Base-by-base conservation (phyloP, 202 grass and related monocot species). In the Dendrocalamus latiflorus region DNA sequence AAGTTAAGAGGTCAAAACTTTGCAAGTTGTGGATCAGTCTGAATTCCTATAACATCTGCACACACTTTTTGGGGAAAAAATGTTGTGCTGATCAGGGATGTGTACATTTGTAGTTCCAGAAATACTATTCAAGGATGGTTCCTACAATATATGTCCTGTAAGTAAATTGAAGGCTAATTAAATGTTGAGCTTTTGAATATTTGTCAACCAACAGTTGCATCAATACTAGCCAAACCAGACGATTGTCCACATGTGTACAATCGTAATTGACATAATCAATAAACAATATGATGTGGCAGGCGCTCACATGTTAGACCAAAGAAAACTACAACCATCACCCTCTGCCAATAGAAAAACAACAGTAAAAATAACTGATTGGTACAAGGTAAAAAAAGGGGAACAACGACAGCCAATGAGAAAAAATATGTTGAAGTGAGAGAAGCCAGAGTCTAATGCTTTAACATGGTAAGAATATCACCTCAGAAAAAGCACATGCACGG, bases 401-500 rank as follows among this genome's bases (percentile, higher is more conserved):
- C 36, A 68, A 70, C 9, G 61, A n/a, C 14, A 85, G 11, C n/a
- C 7, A 30, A 38, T 59, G 41, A 54, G 9, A 68, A 76, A 26
- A 26, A 76, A 2, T 39, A 60, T 5, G 24, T 60, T 60, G 8
- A 78, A 58, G 25, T 3, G 3, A 69, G 28, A 50, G 39, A 63
- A 10, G 34, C 24, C 3, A 2, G 20, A 38, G 21, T n/a, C n/a
- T 79, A 8, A 85, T 44, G 56, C 24, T 72, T 53, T 10, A 71
- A 54, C 18, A 85, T 72, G 75, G 57, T 57, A 33, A 61, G 30
- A 63, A 28, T 24, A 58, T 65, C 81, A 94, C 90, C 93, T 92
- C 93, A 70, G 93, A 94, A 85, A 94, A 94, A 42, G 90, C 89
- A 88, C 93, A 94, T 68, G 93, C 87, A 62, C 93, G 87, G 51